Percentiles rank a stretch among this genome's conserved stretches.
Evolutionary conservation across 192 early-diverging fungal genomes (phyloP).

Genomic region (Dissophora ornata): DNA sequence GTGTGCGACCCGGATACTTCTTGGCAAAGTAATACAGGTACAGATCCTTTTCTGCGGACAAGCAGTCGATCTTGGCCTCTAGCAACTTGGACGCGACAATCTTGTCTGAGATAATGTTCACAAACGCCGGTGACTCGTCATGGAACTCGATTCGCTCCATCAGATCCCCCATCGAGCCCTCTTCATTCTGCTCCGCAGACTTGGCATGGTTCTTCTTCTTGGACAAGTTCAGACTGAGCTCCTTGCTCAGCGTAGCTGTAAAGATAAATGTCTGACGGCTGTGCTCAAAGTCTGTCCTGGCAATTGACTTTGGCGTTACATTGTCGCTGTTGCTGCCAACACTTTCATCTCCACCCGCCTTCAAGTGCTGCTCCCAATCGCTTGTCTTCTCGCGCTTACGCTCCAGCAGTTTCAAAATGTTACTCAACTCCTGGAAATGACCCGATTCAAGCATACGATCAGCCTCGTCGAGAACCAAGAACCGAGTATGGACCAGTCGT

Average conservation of each 20-base stretch:
- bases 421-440: constrained; percentile 78
- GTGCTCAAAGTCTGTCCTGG: constrained; percentile 23
- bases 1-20: constrained; percentile 87
- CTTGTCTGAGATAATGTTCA: constrained; percentile 77
- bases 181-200: constrained; percentile 13
- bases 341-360: constrained; percentile 6
- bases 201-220: constrained; percentile 55
- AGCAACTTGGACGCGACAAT: constrained; percentile 76
- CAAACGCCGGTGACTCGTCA: constrained; percentile 76
- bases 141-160: constrained; percentile 80
- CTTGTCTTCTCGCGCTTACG: constrained; percentile 55
- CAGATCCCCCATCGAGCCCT: constrained; percentile 71
- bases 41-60: constrained; percentile 84
- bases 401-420: constrained; percentile 67
- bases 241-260: constrained; percentile 86
- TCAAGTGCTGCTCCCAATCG: constrained; percentile 45
- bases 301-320: constrained; percentile 13
- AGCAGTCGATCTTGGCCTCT: constrained; percentile 90
- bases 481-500: constrained; percentile 69
- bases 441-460: constrained; percentile 86
- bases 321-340: no score
- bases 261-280: constrained; percentile 91
- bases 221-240: constrained; percentile 61
- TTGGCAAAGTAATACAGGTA: constrained; percentile 90
- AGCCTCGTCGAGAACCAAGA: constrained; percentile 86